Evolutionary conservation across 2,329 filamentous ascomycete genomes (phyloP).

Genomic region (Colletotrichum shisoi): DNA sequence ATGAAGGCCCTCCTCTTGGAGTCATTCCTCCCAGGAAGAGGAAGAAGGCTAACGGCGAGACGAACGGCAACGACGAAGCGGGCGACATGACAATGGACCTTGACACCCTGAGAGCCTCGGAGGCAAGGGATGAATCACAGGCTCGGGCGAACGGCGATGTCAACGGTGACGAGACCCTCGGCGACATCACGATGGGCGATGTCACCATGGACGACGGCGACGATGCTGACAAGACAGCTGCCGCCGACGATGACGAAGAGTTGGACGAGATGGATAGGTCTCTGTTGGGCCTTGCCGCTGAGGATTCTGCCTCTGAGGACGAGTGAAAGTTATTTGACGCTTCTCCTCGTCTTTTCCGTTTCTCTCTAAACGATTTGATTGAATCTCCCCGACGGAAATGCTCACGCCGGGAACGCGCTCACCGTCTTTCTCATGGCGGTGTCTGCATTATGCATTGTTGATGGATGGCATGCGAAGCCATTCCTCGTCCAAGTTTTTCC

Average conservation of each 20-base stretch:
- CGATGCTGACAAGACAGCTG: conserved; percentile 44
- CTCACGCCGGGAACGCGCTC: background rate
- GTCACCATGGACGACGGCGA: conserved; percentile 62
- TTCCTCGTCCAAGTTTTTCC: background rate
- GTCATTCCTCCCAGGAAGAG: conserved; percentile 59
- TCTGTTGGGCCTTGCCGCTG: conserved; percentile 34
- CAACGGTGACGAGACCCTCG: conserved; percentile 48
- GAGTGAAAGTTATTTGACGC: conserved; percentile 8
- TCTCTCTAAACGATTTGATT: background rate
- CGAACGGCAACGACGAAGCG: conserved; percentile 33
- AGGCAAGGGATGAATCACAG: conserved; percentile 16
- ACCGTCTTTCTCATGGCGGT: background rate
- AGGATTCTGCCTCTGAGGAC: conserved; percentile 29
- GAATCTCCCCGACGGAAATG: too few species aligned
- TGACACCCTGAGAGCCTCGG: conserved; percentile 46
- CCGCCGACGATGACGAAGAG: conserved; percentile 49
- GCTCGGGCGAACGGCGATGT: conserved; percentile 46
- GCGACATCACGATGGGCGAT: conserved; percentile 51
- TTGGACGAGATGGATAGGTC: conserved; percentile 50
- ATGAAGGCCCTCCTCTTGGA: conserved; percentile 54
- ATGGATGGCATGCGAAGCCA: background rate
- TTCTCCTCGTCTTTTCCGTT: background rate
- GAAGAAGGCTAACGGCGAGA: conserved; percentile 41
- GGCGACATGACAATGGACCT: conserved; percentile 44
- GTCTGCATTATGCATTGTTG: background rate